A percentile compares a stretch with the other conserved stretches of the same genome.
phyloP scores from a whole-genome alignment of 495 filamentous ascomycete species.

The Penicillium daleae region DNA sequence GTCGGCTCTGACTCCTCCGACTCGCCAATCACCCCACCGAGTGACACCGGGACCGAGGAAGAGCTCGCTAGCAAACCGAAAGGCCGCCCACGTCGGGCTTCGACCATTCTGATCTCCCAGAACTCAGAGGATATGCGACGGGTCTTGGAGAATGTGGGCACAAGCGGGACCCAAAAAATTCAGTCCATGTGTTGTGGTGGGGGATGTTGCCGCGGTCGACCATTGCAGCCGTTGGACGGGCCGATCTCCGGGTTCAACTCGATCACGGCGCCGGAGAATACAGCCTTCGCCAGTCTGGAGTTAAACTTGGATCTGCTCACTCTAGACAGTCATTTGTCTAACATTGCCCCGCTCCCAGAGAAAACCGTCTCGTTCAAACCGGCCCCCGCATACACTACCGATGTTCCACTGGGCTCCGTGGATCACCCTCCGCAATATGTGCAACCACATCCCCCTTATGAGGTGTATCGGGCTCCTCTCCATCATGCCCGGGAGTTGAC shows the following conservation, averaged over 20 bases:
- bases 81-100: slow-evolving; percentile 67
- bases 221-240: slow-evolving; percentile 48
- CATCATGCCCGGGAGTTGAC: slow-evolving; percentile 85
- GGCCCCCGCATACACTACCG: slow-evolving; percentile 40
- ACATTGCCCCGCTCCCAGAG: slow-evolving; percentile 69
- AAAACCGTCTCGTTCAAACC: slow-evolving; percentile 71
- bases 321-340: slow-evolving; percentile 67
- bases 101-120: slow-evolving; percentile 78
- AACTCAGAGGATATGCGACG: slow-evolving; percentile 73
- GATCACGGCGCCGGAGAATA: slow-evolving; percentile 66
- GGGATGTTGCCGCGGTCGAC: slow-evolving; percentile 80
- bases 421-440: slow-evolving; percentile 84
- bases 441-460: slow-evolving; percentile 91
- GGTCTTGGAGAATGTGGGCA: slow-evolving; percentile 55
- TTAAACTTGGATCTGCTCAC: slow-evolving; percentile 77
- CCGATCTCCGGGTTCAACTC: slow-evolving; percentile 58
- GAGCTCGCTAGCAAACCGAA: slow-evolving; percentile 34
- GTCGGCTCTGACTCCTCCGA: slow-evolving; percentile 48
- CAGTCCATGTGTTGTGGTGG: slow-evolving; percentile 84
- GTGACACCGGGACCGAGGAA: slow-evolving; percentile 53
- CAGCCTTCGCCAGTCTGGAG: slow-evolving; percentile 76
- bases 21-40: slow-evolving; percentile 53
- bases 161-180: slow-evolving; percentile 53
- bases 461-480: slow-evolving; percentile 85
- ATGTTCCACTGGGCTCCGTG: slow-evolving; percentile 39